Conservation (phyloP, 257 asterid species). For the Misopates orontium region DNA sequence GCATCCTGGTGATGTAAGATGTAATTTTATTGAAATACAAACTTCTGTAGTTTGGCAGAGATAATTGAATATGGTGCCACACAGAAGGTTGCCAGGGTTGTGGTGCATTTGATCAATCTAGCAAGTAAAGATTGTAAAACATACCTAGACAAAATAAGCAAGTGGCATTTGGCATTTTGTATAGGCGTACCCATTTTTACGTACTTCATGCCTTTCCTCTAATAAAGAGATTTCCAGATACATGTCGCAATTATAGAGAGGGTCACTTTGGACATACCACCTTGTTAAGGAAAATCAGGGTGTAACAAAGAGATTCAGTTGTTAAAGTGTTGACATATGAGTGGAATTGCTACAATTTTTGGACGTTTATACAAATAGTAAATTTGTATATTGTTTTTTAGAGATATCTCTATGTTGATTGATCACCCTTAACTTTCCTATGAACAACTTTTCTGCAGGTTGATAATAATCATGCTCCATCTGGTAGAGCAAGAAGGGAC, state of each 20-base stretch:
- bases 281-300: neutral
- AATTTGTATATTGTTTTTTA: too few relatives aligned
- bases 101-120: constrained; percentile 6
- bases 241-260: neutral
- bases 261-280: neutral
- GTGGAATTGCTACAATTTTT: too few relatives aligned
- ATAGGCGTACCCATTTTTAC: neutral
- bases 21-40: too few relatives aligned
- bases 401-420: constrained; percentile 8
- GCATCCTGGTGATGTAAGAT: too few relatives aligned
- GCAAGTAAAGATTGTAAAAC: neutral
- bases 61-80: too few relatives aligned
- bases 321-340: too few relatives aligned
- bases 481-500: constrained; percentile 95
- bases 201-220: constrained; percentile 1
- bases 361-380: too few relatives aligned
- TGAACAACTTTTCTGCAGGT: constrained; percentile 49
- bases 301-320: neutral
- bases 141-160: too few relatives aligned
- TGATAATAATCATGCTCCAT: constrained; percentile 55
- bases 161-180: too few relatives aligned
- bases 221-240: constrained; percentile 10
- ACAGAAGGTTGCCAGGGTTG: neutral
- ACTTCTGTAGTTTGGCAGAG: too few relatives aligned
- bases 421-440: constrained; percentile 10